Base-by-base conservation (phyloP, 331 rosid species). In the Rosa hybrid region DNA sequence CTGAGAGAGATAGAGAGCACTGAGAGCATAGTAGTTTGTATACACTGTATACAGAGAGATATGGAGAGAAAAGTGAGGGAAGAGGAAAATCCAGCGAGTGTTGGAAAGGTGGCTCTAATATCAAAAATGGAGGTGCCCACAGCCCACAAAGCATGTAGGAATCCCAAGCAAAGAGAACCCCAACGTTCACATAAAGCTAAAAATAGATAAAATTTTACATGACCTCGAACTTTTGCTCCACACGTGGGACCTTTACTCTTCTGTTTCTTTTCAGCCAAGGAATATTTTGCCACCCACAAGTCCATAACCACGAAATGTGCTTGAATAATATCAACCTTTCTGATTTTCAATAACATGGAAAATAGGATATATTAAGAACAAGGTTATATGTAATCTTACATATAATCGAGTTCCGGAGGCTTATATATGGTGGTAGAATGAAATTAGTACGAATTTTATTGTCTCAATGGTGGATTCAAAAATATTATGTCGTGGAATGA, bases 191-290 rank as follows among this genome's bases (percentile, higher is more conserved):
- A 83, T 87, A 86, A 89, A 90, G 90, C 77, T 86, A 84, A 82
- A 93, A 76, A 78, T 69, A 68, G 72, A 84, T 68, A 54, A 68
- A 73, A 72, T 57, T 77, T 82, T 63, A 46, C 90, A 88, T 81
- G 86, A 84, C 83, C 86, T 86, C 85, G 87, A 83, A 78, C 41
- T 89, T 91, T 85, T 88, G 88, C 88, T 94, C 84, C 91, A 84
- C 95, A 86, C 95, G 92, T 88, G 95, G 97, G 95, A 39, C 88
- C 95, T 89, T 89, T 84, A 25, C 74, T 74, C 63, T 85, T 84
- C 75, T 74, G 42, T 69, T 21, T 65, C 50, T 80, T 79, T 82
- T 77, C 80, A 45, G 76, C 86, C 91, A 71, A 88, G 85, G 57
- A 81, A 80, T 89, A 73, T 60, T 80, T 84, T 85, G 78, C 79